Percentiles rank a stretch among this genome's conserved stretches.
phyloP scores from a whole-genome alignment of 257 asterid genomes.

The Scutellaria baicalensis region DNA sequence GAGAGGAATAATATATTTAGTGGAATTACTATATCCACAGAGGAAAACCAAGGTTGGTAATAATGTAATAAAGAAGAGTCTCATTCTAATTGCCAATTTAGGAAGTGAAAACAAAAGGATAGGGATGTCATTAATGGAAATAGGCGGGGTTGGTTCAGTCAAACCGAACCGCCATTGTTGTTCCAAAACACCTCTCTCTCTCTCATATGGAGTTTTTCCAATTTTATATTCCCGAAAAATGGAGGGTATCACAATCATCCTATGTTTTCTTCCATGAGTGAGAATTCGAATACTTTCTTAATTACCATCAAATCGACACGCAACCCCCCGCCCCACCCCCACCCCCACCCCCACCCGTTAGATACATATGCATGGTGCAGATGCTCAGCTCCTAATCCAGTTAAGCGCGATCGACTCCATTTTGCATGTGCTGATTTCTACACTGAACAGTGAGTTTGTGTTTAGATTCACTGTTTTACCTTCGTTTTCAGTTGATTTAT shows the following conservation, averaged over 20 bases:
- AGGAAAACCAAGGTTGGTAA: too few species aligned
- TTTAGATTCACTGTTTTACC: not conserved
- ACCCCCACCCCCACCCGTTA: not conserved
- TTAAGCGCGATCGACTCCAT: not conserved
- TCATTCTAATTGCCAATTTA: not conserved
- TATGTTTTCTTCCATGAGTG: constrained; percentile 12
- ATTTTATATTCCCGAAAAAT: not conserved
- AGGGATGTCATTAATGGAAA: constrained; percentile 13
- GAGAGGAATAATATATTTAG: too few species aligned
- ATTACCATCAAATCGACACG: constrained; percentile 20
- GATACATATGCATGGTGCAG: constrained; percentile 19
- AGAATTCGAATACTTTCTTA: constrained; percentile 8
- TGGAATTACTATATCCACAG: too few species aligned
- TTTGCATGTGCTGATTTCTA: constrained; percentile 2
- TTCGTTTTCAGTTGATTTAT: not conserved
- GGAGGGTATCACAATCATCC: constrained; percentile 21
- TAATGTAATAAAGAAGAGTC: too few species aligned
- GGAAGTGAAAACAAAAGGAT: not conserved
- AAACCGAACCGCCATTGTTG: constrained; percentile 9
- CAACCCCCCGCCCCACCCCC: not conserved
- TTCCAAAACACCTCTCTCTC: not conserved
- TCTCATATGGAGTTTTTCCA: not conserved
- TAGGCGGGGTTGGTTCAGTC: constrained; percentile 16
- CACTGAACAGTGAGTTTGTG: constrained; percentile 9
- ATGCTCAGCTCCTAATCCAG: constrained; percentile 7